Evolutionary conservation across 2,329 filamentous ascomycete genomes (phyloP).

Genomic region (Colletotrichum tofieldiae): DNA sequence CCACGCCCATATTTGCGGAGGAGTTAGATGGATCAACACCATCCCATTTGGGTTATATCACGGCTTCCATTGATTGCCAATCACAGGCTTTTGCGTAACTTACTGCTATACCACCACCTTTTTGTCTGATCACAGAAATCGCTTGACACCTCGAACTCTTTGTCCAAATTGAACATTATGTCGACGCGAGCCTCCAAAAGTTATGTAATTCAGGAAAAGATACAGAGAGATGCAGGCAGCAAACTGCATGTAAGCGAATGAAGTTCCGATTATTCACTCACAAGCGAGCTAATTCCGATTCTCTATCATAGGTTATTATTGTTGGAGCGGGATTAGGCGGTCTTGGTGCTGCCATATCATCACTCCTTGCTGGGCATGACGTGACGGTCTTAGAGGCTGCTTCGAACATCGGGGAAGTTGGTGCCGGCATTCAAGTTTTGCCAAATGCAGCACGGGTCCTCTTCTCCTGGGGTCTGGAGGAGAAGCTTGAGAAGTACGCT

Average conservation of each 20-base stretch:
- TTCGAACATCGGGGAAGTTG: conserved; percentile 41
- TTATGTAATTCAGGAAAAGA: conserved; percentile 25
- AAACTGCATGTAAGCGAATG: conserved; percentile 24
- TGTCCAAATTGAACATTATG: conserved; percentile 1
- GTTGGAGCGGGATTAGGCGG: conserved; percentile 43
- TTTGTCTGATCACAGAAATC: too few relatives aligned
- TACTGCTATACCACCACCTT: neutral
- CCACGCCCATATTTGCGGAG: neutral
- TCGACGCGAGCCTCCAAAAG: neutral
- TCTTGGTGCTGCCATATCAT: conserved; percentile 38
- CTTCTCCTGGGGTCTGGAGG: conserved; percentile 43
- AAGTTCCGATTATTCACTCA: too few relatives aligned
- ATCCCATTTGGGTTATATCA: neutral
- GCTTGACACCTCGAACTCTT: neutral
- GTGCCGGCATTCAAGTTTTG: conserved; percentile 44
- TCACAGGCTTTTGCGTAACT: neutral
- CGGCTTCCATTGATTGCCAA: neutral
- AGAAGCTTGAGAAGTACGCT: conserved; percentile 42
- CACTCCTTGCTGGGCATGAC: conserved; percentile 33
- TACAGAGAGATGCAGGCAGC: conserved; percentile 15
- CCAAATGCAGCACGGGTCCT: conserved; percentile 42
- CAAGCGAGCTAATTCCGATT: neutral
- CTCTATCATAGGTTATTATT: conserved; percentile 31
- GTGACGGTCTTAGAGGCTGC: conserved; percentile 43
- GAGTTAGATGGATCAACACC: neutral